A percentile compares a stretch with the other conserved stretches of the same genome.
Conservation (phyloP, 2,329 filamentous ascomycete genomes). For the Colletotrichum sp. region DNA sequence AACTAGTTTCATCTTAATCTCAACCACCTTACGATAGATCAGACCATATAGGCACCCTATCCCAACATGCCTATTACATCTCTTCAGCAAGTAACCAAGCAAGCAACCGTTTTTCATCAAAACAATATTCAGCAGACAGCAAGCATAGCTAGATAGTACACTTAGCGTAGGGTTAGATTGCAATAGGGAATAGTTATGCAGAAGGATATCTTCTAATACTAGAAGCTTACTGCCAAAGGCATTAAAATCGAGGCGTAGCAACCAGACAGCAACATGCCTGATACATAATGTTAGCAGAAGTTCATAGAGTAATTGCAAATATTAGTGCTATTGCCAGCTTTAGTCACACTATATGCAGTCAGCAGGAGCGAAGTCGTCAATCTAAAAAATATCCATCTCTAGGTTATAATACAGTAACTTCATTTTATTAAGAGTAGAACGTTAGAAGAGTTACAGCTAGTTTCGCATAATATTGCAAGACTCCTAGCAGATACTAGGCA, state of each 20-base stretch:
- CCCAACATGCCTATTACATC: no score
- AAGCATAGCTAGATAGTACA: not conserved
- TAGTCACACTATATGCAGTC: not conserved
- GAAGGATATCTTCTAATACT: not conserved
- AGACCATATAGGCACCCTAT: no score
- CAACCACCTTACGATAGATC: no score
- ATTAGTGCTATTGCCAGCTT: not conserved
- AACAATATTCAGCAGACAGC: not conserved
- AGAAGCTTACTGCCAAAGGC: not conserved
- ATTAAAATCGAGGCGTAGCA: not conserved
- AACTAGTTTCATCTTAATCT: no score
- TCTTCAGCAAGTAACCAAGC: no score
- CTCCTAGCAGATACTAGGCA: not conserved
- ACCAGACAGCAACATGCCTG: not conserved
- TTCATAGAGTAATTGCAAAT: not conserved
- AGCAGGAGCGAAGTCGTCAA: not conserved
- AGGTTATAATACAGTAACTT: not conserved
- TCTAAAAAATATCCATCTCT: not conserved
- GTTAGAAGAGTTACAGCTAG: not conserved
- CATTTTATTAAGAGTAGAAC: not conserved
- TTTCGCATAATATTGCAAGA: not conserved
- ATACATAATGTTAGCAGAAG: not conserved
- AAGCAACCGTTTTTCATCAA: no score
- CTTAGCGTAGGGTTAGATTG: no score
- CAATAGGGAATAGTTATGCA: no score